Base-by-base conservation (phyloP, 768 basidiomycete species). In the Mycena vitilis region DNA sequence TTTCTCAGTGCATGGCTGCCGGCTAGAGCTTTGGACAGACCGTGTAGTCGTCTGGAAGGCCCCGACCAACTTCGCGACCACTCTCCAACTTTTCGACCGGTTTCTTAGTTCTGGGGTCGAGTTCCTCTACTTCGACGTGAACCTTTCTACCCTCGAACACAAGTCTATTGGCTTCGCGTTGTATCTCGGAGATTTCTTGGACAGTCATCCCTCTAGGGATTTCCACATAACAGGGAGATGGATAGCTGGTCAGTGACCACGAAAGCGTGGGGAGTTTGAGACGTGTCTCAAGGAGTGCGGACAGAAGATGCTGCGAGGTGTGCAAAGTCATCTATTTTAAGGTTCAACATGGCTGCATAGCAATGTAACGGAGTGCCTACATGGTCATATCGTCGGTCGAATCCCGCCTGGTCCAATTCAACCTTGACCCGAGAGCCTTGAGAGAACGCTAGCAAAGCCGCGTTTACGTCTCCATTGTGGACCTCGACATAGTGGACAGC, bases 221-320 rank as follows among this genome's bases (percentile, higher is more conserved):
- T 77, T 95, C 93, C 44, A 95, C 85, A 75, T 95, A 95, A 73
- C 87, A 91, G 0, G 91, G 91, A 8, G 84, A 78, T 9, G 94
- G 92, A 71, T 82, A 87, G 20, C 82, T 79, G 0, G 91, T 89
- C 63, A 95, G 82, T n/a, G 92, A 91, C 94, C 94, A 95, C 2
- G 91, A 91, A 23, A 94, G 84, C 3, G 94, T 95, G 9, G 88
- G 88, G 34, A 94, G 81, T 38, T 86, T 78, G 45, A 93, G 82
- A 5, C 79, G 81, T 25, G 84, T 82, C 73, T 95, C 92, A 6
- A 95, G 82, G n/a, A 94, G 82, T 0, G 93, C 92, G 16, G 93
- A 94, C 25, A 95, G 85, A 51, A 94, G 83, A 69, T 95, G 94
- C 74, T 95, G 94, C 0, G 91, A 91, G 1, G 93, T 94, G 77